Base-by-base conservation (phyloP, 129 eudicot genomes). In the Deinandra increscens region DNA sequence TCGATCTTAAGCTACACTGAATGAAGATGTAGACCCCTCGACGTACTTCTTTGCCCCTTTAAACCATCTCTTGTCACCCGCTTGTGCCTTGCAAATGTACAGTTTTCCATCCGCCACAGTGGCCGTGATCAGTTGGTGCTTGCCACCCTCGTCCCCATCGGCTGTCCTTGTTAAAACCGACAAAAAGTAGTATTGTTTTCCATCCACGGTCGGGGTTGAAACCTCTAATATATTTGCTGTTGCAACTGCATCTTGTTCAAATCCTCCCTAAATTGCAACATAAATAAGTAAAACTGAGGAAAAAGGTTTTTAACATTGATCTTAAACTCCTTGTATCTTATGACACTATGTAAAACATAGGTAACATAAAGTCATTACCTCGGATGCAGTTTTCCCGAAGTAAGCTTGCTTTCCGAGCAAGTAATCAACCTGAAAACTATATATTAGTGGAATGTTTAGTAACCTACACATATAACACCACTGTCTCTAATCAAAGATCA, bases 41-140 rank as follows among this genome's bases (percentile, higher is more conserved):
- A 91, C 83, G 15, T 85, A 91, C 73, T 80, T 91, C 87, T 63
- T 85, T 14, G 97, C 96, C 67, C 97, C 96, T 53, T 91, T 91
- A 65, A 91, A 91, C 97, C 97, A 91, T 83, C 97, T 83, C 80
- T 91, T 88, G 84, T 91, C 97, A 43, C 97, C 96, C 0, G 97
- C 97, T 83, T 91, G 96, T 4, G 97, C 90, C 88, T 91, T 91
- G 88, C 90, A 84, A 20, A 90, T 90, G 75, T 87, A 87, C 15
- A 90, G 95, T 83, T 92, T 91, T 9, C 97, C 95, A 26, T 73
- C 86, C 4, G 75, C 41, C 20, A 85, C 89, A 0, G 88, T 85
- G 66, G 91, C 91, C 8, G 72, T 77, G 18, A 84, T 84, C 74
- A 93, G 48, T 45, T 93, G 99, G 83, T 93, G 99, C 63, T 89